Conservation (phyloP, 2,329 filamentous ascomycete genomes). For the Fusarium palustre region DNA sequence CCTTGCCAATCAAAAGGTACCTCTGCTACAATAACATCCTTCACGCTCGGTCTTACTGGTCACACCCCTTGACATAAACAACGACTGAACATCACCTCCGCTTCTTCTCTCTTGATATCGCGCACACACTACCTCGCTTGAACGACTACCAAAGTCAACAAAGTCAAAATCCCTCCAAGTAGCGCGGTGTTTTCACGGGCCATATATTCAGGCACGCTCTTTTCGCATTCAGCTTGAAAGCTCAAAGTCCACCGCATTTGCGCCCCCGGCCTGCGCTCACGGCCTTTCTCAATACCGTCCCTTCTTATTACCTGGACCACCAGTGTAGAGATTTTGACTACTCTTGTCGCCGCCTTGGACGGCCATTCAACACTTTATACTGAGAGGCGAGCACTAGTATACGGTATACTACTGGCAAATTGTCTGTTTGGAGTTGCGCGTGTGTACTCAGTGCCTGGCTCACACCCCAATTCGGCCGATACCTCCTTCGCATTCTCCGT, state of each 20-base stretch:
- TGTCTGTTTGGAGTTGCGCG: conserved; percentile 8
- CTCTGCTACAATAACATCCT: conserved; percentile 8
- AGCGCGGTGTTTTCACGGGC: conserved; percentile 17
- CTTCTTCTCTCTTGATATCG: conserved; percentile 35
- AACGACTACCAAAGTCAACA: conserved; percentile 21
- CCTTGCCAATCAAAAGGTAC: conserved; percentile 24
- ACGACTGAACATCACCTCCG: conserved; percentile 26
- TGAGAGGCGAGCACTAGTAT: conserved; percentile 14
- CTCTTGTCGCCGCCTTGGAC: conserved; percentile 8
- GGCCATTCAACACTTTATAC: conserved; percentile 7
- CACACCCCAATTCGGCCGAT: conserved; percentile 9
- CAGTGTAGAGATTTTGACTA: neutral
- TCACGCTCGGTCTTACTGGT: conserved; percentile 29
- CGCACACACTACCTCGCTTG: conserved; percentile 20
- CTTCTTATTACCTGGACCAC: conserved; percentile 4
- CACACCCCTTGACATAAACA: conserved; percentile 29
- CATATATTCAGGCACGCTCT: conserved; percentile 16
- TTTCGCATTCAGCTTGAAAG: conserved; percentile 22
- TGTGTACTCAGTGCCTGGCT: conserved; percentile 6
- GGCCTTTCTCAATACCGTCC: conserved; percentile 12
- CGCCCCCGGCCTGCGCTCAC: conserved; percentile 26
- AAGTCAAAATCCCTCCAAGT: conserved; percentile 24
- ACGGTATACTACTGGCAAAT: conserved; percentile 14
- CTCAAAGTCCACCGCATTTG: conserved; percentile 31
- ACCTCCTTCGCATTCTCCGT: conserved; percentile 5